Percentiles rank a stretch among this genome's conserved stretches.
These are phyloP conservation scores for Cichorium intybus DNA, from an alignment of 140 eudicot species.

Conservation along the genomic window DNA sequence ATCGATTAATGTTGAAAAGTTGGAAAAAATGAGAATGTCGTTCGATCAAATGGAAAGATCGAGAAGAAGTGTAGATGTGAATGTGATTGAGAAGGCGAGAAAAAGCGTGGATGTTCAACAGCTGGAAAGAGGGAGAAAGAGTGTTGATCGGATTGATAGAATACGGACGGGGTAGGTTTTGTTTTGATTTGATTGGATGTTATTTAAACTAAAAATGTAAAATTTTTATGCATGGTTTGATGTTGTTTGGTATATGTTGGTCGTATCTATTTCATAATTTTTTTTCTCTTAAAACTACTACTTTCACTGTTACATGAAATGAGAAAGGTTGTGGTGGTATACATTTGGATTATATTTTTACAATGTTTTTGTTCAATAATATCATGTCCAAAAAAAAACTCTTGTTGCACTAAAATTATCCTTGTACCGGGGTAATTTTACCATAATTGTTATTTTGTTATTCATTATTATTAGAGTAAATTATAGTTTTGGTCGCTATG, in stretches of 20 bases:
- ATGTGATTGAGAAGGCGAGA: conserved; percentile 59
- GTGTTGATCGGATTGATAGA: conserved; percentile 76
- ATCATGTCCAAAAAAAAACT: too few relatives aligned
- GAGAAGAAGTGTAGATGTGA: conserved; percentile 73
- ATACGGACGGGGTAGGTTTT: conserved; percentile 35
- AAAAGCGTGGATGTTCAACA: conserved; percentile 60
- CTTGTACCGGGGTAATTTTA: too few relatives aligned
- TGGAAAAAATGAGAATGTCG: conserved; percentile 56
- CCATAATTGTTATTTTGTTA: too few relatives aligned
- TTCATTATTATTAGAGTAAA: too few relatives aligned
- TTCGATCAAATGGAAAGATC: conserved; percentile 72
- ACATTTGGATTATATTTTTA: background rate
- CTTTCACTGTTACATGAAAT: conserved; percentile 13
- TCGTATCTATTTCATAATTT: conserved; percentile 7
- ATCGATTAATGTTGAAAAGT: conserved; percentile 39
- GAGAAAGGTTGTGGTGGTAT: conserved; percentile 24
- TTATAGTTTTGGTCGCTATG: too few relatives aligned
- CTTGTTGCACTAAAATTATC: too few relatives aligned
- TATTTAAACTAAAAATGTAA: conserved; percentile 30
- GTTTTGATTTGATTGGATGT: background rate
- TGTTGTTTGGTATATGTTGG: conserved; percentile 33
- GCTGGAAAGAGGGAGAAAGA: conserved; percentile 78
- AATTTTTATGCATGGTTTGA: conserved; percentile 41
- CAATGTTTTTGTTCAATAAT: too few relatives aligned
- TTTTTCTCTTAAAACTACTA: conserved; percentile 1